Conservation (phyloP, 768 basidiomycete genomes). For the Phanerodontia chrysosporium region DNA sequence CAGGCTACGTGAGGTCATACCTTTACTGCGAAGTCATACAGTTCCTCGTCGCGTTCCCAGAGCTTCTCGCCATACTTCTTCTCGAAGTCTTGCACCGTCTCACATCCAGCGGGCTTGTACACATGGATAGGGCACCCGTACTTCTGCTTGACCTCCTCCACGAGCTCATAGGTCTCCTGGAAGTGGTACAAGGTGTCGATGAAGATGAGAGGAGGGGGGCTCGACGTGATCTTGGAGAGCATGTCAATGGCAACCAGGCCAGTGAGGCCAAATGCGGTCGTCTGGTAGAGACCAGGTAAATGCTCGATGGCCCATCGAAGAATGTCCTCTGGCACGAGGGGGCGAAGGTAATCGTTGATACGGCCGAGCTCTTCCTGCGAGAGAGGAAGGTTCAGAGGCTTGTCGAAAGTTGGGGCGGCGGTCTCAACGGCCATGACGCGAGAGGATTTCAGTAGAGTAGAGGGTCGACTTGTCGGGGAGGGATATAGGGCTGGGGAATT, state of each 20-base stretch:
- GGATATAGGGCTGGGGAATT: background rate
- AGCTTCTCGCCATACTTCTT: slow-evolving; percentile 69
- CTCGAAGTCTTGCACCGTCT: slow-evolving; percentile 72
- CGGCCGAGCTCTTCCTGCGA: slow-evolving; percentile 50
- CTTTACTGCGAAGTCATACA: slow-evolving; percentile 92
- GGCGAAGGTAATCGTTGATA: slow-evolving; percentile 72
- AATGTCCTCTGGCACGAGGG: slow-evolving; percentile 78
- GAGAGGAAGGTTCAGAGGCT: slow-evolving; percentile 54
- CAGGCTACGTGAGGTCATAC: slow-evolving; percentile 32
- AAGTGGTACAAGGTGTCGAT: slow-evolving; percentile 97
- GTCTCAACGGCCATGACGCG: slow-evolving; percentile 2
- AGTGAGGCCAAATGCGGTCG: slow-evolving; percentile 95
- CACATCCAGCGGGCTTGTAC: slow-evolving; percentile 73
- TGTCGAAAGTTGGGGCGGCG: slow-evolving; percentile 28
- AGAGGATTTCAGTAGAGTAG: background rate
- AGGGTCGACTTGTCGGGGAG: background rate
- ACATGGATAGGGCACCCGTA: slow-evolving; percentile 75
- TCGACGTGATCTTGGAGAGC: slow-evolving; percentile 74
- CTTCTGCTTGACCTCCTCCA: slow-evolving; percentile 69
- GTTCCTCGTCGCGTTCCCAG: slow-evolving; percentile 85
- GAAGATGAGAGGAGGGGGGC: slow-evolving; percentile 85
- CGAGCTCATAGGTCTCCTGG: slow-evolving; percentile 84
- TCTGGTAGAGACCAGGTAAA: slow-evolving; percentile 82
- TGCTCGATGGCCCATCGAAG: slow-evolving; percentile 80
- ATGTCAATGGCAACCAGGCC: slow-evolving; percentile 93